Conservation (phyloP, 345 rosid species). For the Eucalyptus polybractea region DNA sequence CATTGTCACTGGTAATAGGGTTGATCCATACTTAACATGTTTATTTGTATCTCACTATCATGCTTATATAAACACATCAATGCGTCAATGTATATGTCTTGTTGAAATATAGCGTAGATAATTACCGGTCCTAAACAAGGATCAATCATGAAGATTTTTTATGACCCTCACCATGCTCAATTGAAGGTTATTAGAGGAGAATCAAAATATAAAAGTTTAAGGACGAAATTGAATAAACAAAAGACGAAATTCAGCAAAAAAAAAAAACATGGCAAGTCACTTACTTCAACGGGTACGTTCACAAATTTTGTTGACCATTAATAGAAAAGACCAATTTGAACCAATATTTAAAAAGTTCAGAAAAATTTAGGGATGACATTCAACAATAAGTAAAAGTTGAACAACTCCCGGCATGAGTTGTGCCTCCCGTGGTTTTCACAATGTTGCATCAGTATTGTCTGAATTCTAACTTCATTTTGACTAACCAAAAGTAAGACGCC, state of each 20-base stretch:
- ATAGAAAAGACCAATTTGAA: neutral
- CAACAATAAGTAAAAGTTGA: neutral
- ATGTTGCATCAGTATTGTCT: neutral
- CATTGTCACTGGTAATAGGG: fast-evolving
- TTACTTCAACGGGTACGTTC: neutral
- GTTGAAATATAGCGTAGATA: neutral
- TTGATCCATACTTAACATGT: neutral
- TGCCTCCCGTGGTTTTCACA: neutral
- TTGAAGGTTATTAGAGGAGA: neutral
- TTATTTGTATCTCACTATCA: neutral
- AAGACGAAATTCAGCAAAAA: neutral
- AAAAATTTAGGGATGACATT: neutral
- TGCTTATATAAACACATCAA: neutral
- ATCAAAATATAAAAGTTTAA: neutral
- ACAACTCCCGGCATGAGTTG: neutral
- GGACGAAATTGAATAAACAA: too few species aligned
- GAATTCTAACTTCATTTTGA: neutral
- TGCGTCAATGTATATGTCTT: neutral
- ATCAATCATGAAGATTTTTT: neutral
- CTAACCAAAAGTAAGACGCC: neutral
- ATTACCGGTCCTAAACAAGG: neutral
- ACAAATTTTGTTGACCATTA: neutral
- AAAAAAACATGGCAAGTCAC: neutral
- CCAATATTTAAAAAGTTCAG: too few species aligned
- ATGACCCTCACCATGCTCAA: neutral